Percentiles rank a stretch among this genome's conserved stretches.
These are phyloP conservation scores for Lactarius pseudohatsudake DNA, from an alignment of 768 basidiomycete species.

Conservation along the genomic window DNA sequence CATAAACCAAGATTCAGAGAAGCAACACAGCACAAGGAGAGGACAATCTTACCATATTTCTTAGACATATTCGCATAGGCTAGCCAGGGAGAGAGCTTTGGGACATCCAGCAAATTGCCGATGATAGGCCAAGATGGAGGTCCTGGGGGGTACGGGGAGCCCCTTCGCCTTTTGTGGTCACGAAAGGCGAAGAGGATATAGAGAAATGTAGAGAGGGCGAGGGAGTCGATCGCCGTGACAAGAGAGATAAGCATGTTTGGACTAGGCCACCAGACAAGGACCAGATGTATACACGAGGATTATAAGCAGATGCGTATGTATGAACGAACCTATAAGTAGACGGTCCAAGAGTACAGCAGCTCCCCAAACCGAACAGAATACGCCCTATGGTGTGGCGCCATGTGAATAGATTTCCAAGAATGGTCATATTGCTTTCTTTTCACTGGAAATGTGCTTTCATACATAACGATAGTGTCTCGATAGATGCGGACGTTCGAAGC, in stretches of 20 bases:
- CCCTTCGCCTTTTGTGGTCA: neutral
- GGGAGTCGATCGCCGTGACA: neutral
- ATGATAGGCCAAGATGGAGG: slow-evolving; percentile 4
- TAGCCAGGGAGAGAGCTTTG: slow-evolving; percentile 5
- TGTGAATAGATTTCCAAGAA: too few species aligned
- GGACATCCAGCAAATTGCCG: slow-evolving; percentile 14
- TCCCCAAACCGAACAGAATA: too few species aligned
- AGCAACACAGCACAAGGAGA: neutral
- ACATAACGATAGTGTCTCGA: too few species aligned
- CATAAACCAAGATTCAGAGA: neutral
- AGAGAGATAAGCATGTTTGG: neutral
- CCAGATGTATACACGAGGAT: neutral
- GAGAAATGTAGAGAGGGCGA: neutral
- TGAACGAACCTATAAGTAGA: neutral
- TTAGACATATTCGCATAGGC: slow-evolving; percentile 6
- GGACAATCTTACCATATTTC: slow-evolving; percentile 7
- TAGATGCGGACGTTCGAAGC: too few species aligned
- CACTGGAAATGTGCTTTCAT: too few species aligned
- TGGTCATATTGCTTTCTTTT: too few species aligned
- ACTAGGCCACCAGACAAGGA: neutral
- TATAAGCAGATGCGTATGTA: neutral
- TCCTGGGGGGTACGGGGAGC: slow-evolving; percentile 3
- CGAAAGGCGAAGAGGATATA: neutral
- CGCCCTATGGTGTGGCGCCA: too few species aligned
- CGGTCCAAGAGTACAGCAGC: neutral